Base-by-base conservation (phyloP, 768 basidiomycete genomes). In the Naganishia randhawae region DNA sequence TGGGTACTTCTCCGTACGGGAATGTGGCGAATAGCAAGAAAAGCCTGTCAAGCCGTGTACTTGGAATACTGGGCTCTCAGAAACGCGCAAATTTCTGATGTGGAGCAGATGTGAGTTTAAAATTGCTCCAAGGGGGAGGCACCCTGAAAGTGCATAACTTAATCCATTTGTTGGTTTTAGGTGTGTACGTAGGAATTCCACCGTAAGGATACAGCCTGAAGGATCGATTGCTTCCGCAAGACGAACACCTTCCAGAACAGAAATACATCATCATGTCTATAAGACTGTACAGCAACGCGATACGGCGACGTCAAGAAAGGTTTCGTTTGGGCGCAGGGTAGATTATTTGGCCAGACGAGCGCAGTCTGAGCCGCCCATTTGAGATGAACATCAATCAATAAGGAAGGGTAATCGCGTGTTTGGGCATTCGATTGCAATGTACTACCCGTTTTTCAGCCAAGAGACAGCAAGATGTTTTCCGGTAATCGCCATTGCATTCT, bases 1-100 rank as follows among this genome's bases (percentile, higher is more conserved):
- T 61, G 57, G 57, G 57, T 61, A n/a, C 8, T 61, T 11, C 41
- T 61, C 27, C 57, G 57, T 19, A 61, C 57, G 14, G 57, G 57
- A 13, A 61, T 61, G 7, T 61, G 57, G 57, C 13, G 57, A 41
- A 17, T 61, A 25, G 37, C 37, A 14, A 39, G 39, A 37, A 22
- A 39, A 13, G 57, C 57, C 3, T 61, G 57, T 14, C 22, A n/a
- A 13, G 16, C 41, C 11, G 22, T 61, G 3, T 61, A 61, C 29
- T 2, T 39, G 11, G 57, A 61, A 37, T 61, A 61, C 29, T 22
- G 25, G 3, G 57, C 39, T 3, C 11, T 41, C 11, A n/a, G 39
- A 27, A 25, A 61, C 14, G 37, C 22, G n/a, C 57, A 61, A n/a
- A 22, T 37, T 13, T 7, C 8, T 27, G 57, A 61, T 39, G 37